Evolutionary conservation across 495 filamentous ascomycete genomes (phyloP), one percentile per base, ranked within the genome.

Genomic region (Haplographium delicatum): DNA sequence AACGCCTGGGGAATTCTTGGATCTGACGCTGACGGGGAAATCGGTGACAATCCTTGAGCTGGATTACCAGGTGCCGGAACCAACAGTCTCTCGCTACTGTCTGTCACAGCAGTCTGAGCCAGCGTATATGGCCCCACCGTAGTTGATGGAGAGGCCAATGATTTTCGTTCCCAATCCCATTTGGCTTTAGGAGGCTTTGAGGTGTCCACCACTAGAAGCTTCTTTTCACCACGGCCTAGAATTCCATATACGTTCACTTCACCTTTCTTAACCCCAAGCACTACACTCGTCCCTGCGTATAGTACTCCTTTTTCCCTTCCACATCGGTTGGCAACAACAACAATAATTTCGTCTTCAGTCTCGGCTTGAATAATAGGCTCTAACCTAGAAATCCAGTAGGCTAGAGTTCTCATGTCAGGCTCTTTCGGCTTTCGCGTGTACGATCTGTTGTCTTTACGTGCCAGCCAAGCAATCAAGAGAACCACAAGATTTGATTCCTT

Each of bases 281-380:
- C 81, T 23, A 82, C 75, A 54, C 86, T 94, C n/a, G 85, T 93
- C 3, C 91, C 91, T 22, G 89, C 88, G 72, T 91, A 96, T 35
- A 71, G 67, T 23, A 72, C 79, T 52, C 73, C 72, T 25, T 74
- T 73, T 57, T 91, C 88, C 26, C 73, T 68, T 1, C 89, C 89
- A 31, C 78, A 73, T 43, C 90, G 73, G 70, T 96, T 95, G 50
- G 83, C 86, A 59, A 89, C 83, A 22, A 94, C 80, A 10, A 95
- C 75, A 44, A 91, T 76, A 30, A 86, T 74, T 56, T 85, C 83
- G 6, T 73, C 69, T 4, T 74, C 71, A 27, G 33, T 35, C 18
- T 35, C 33, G 33, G 33, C 33, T 35, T 16, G 13, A 11, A 35
- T 4, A 35, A 68, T 70, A 2, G 91, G 89, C 60, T 80, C 74